phyloP scores from a whole-genome alignment of 2,329 filamentous ascomycete genomes.

The Stenocarpella maydis region DNA sequence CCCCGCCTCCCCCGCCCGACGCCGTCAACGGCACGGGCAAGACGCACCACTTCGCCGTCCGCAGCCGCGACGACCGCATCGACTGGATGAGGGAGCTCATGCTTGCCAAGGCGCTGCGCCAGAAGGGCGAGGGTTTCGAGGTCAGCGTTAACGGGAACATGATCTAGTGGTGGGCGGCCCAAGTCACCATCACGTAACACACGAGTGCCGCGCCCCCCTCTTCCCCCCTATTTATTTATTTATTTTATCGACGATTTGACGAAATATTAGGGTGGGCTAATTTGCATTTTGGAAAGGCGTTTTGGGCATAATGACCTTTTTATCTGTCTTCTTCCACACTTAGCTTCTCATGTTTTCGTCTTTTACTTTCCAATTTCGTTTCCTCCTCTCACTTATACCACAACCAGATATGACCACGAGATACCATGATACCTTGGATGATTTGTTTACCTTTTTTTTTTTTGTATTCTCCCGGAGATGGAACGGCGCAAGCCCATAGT shows the following conservation, averaged over 20 bases:
- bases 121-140: slow-evolving; percentile 85
- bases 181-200: background rate
- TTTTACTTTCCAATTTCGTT: background rate
- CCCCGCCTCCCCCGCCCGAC: slow-evolving; percentile 48
- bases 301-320: slow-evolving; percentile 26
- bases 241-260: slow-evolving; percentile 16
- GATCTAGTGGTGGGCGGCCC: slow-evolving; percentile 57
- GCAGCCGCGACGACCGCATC: slow-evolving; percentile 86
- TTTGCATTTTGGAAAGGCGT: slow-evolving; percentile 33
- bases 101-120: slow-evolving; percentile 86
- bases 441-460: background rate
- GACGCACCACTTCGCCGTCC: slow-evolving; percentile 93
- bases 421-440: slow-evolving; percentile 37
- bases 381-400: slow-evolving; percentile 31
- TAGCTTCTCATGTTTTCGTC: background rate
- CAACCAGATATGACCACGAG: slow-evolving; percentile 31
- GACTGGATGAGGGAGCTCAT: slow-evolving; percentile 97
- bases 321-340: slow-evolving; percentile 35
- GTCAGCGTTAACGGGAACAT: slow-evolving; percentile 83
- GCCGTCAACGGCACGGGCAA: slow-evolving; percentile 73
- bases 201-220: slow-evolving; percentile 3
- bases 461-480: slow-evolving; percentile 17
- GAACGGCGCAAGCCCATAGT: slow-evolving; percentile 25
- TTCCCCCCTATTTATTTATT: background rate
- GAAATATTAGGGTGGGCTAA: background rate